These are phyloP conservation scores for Lactarius tabidus DNA, from an alignment of 768 basidiomycete species.

Conservation along the genomic window DNA sequence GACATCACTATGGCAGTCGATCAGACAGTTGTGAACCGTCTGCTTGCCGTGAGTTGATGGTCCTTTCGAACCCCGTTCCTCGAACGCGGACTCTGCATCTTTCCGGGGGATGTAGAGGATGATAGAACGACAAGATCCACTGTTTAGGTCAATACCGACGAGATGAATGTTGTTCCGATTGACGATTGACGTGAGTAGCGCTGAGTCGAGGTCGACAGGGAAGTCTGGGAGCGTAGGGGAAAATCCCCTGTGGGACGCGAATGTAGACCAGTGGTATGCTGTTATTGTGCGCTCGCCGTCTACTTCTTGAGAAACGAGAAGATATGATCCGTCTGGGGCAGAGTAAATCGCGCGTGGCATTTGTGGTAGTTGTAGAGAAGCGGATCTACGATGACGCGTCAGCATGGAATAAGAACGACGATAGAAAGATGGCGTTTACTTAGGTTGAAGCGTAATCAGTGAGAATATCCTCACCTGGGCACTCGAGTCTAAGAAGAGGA, in stretches of 20 bases:
- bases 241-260: constrained; percentile 48
- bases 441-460: constrained; percentile 29
- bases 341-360: constrained; percentile 38
- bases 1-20: constrained; percentile 13
- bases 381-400: constrained; percentile 36
- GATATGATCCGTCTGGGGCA: constrained; percentile 53
- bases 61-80: constrained; percentile 36
- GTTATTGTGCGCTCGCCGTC: constrained; percentile 26
- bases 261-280: constrained; percentile 54
- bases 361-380: constrained; percentile 38
- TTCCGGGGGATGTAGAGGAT: constrained; percentile 51
- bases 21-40: too few relatives aligned
- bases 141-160: constrained; percentile 39
- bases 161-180: too few relatives aligned
- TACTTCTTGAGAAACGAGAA: constrained; percentile 35
- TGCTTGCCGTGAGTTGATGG: constrained; percentile 22
- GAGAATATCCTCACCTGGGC: constrained; percentile 46
- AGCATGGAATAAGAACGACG: background rate
- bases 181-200: too few relatives aligned
- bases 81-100: constrained; percentile 53
- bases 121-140: too few relatives aligned
- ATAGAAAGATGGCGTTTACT: constrained; percentile 34
- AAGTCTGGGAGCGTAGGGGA: constrained; percentile 33
- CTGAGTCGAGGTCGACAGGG: constrained; percentile 23
- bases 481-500: constrained; percentile 46